phyloP scores from a whole-genome alignment of 352 stramenopile species.

The Saprolegnia parasitica region DNA sequence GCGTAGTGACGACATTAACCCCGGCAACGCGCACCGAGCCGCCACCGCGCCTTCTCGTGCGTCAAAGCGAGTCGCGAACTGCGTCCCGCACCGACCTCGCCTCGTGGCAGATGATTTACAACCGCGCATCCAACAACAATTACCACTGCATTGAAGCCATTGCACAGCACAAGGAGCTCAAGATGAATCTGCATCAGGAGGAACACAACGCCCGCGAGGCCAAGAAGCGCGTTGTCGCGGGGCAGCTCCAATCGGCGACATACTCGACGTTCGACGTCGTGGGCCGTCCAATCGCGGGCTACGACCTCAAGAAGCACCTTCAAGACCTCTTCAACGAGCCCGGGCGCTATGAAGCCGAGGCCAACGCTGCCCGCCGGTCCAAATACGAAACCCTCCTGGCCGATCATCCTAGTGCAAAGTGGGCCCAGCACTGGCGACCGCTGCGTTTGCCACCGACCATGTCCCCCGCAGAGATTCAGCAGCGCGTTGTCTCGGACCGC shows the following conservation, averaged over 20 bases:
- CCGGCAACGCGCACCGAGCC: background rate
- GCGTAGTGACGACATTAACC: background rate
- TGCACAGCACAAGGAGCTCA: background rate
- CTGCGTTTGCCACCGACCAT: too few relatives aligned
- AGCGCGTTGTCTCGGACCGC: slow-evolving; percentile 12
- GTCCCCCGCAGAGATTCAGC: background rate
- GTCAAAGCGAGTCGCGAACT: background rate
- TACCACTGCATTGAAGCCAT: background rate
- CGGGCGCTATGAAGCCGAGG: slow-evolving; percentile 35
- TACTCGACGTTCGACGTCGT: slow-evolving; percentile 10
- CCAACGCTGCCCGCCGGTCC: slow-evolving; percentile 34
- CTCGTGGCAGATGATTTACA: background rate
- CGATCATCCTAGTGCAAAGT: background rate
- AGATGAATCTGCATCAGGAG: background rate
- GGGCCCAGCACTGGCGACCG: slow-evolving; percentile 30
- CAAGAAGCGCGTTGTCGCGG: background rate
- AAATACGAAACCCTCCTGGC: slow-evolving; percentile 31
- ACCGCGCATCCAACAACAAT: slow-evolving; percentile 4
- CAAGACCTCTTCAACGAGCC: slow-evolving; percentile 30
- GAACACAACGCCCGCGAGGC: background rate
- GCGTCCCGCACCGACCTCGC: background rate
- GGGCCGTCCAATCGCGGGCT: slow-evolving; percentile 27
- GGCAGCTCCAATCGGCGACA: background rate
- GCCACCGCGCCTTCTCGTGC: background rate
- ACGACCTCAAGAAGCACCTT: slow-evolving; percentile 35